Percentiles rank a stretch among this genome's conserved stretches.
phyloP scores from a whole-genome alignment of 169 alveolate species.

The Plasmodium billcollinsi region DNA sequence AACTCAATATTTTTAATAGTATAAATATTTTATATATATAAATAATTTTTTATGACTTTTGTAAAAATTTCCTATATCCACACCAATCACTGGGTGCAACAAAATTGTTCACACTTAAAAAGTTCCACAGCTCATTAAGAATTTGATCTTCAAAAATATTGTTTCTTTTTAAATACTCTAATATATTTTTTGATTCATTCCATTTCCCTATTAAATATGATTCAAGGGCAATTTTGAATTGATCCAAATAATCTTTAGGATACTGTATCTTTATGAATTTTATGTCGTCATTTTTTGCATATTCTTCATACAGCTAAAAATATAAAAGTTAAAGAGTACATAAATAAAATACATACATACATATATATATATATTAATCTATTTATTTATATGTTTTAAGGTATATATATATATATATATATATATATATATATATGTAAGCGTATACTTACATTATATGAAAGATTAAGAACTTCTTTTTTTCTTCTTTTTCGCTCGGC shows the following conservation, averaged over 20 bases:
- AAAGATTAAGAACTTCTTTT: conserved; percentile 45
- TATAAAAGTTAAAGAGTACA: background rate
- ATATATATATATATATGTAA: no score
- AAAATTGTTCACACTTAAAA: conserved; percentile 82
- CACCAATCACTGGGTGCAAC: conserved; percentile 91
- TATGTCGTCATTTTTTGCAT: conserved; percentile 74
- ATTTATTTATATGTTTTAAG: no score
- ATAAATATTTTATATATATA: background rate
- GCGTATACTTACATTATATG: conserved; percentile 18
- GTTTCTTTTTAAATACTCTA: conserved; percentile 81
- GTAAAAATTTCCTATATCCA: conserved; percentile 91
- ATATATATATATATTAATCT: background rate
- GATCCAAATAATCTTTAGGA: conserved; percentile 83
- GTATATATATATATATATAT: background rate
- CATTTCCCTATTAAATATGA: conserved; percentile 90
- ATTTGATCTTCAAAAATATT: conserved; percentile 88
- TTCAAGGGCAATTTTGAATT: conserved; percentile 84
- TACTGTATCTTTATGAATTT: conserved; percentile 83
- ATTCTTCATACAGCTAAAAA: conserved; percentile 44
- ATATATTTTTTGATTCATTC: conserved; percentile 81
- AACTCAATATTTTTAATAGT: no score
- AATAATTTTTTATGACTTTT: conserved; percentile 79
- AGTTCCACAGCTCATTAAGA: conserved; percentile 79
- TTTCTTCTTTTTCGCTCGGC: conserved; percentile 45
- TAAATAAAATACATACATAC: background rate